Conservation (phyloP, 805 yeast genomes). For the Brettanomyces sp. region DNA sequence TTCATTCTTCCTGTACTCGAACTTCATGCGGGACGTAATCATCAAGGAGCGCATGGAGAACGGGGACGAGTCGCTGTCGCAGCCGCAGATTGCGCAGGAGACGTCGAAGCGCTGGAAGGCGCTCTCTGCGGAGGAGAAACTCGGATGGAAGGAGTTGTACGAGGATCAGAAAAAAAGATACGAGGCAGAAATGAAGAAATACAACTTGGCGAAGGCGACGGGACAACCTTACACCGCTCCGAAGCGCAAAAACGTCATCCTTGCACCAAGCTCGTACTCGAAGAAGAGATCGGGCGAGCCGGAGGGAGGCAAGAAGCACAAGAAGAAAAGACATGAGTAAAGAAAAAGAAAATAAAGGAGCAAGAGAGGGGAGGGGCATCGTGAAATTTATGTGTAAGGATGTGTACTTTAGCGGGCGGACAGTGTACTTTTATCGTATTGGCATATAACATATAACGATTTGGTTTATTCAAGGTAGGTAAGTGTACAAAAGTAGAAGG, state of each 20-base stretch:
- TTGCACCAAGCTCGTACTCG: constrained; percentile 3
- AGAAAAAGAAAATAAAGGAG: too few species aligned
- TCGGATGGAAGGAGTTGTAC: constrained; percentile 57
- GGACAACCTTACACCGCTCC: constrained; percentile 21
- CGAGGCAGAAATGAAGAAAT: constrained; percentile 22
- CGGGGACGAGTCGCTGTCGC: constrained; percentile 55
- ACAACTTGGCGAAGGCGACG: constrained; percentile 20
- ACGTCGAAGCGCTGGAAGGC: constrained; percentile 75
- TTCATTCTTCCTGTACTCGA: constrained; percentile 71
- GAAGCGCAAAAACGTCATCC: constrained; percentile 16
- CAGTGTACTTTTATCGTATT: too few species aligned
- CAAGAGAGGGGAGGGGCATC: too few species aligned
- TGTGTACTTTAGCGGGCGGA: too few species aligned
- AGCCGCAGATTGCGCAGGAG: constrained; percentile 70
- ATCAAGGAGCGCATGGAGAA: constrained; percentile 55
- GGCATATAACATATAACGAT: too few species aligned
- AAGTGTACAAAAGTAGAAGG: too few species aligned
- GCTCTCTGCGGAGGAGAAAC: constrained; percentile 60
- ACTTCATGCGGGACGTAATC: constrained; percentile 61
- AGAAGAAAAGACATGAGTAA: constrained; percentile 37
- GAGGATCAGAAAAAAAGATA: constrained; percentile 33
- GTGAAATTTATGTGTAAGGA: too few species aligned
- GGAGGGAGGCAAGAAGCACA: constrained; percentile 20
- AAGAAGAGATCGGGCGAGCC: background rate
- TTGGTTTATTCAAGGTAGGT: too few species aligned